phyloP scores from a whole-genome alignment of 2,329 filamentous ascomycete species.

The Elsinoe batatas region DNA sequence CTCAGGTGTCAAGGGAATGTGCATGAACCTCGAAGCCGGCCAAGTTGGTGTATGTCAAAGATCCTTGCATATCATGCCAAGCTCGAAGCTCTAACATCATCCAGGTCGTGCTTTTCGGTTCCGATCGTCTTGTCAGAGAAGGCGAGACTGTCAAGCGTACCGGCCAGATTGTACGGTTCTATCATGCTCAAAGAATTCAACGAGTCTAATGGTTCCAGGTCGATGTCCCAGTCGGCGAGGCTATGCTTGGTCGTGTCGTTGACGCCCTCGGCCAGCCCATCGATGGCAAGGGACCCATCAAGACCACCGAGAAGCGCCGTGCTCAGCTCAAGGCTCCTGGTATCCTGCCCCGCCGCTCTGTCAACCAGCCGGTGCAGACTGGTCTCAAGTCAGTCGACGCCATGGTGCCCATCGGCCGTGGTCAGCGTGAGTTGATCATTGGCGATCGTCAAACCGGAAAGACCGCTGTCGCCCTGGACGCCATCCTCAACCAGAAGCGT shows the following conservation, averaged over 20 bases:
- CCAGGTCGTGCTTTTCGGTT: constrained; percentile 92
- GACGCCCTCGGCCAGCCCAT: constrained; percentile 99
- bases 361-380: constrained; percentile 98
- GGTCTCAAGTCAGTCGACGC: constrained; percentile 98
- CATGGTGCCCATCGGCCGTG: constrained; percentile 99
- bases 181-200: neutral
- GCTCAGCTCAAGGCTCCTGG: constrained; percentile 98
- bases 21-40: constrained; percentile 99
- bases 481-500: constrained; percentile 98
- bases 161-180: constrained; percentile 80
- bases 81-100: neutral
- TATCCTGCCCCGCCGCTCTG: constrained; percentile 92
- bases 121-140: constrained; percentile 98
- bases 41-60: constrained; percentile 68
- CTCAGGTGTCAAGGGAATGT: constrained; percentile 99
- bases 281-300: constrained; percentile 96
- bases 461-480: constrained; percentile 95
- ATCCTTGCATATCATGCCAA: neutral
- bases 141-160: constrained; percentile 99
- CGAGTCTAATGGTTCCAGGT: constrained; percentile 48
- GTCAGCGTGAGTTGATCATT: constrained; percentile 99
- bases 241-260: constrained; percentile 94
- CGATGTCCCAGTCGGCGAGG: constrained; percentile 86
- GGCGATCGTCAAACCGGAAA: constrained; percentile 99
- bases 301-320: constrained; percentile 84